Evolutionary conservation across 305 asterid genomes (phyloP), one percentile per base, ranked within the genome.

Genomic region (Withania somnifera): DNA sequence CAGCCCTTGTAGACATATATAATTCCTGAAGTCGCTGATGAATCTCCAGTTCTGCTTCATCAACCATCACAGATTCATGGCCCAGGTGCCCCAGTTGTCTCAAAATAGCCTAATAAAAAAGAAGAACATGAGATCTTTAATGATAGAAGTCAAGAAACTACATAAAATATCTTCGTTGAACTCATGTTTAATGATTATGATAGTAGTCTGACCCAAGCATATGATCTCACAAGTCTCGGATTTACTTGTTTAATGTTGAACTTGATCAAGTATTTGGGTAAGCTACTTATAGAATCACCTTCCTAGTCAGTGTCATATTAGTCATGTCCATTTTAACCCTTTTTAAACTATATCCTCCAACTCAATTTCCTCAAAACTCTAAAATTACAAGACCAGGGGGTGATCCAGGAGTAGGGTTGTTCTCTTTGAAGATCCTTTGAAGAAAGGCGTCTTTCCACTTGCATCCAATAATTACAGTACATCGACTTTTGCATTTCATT

Each of bases 41-140:
- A 85, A 88, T 91, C 82, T 93, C 93, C 69, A 89, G 77, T 76
- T 93, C 99, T 22, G 84, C 90, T 75, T 95, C 97, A 56, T 94
- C 97, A 51, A 93, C 86, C 94, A 88, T 89, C 50, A 92, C 85
- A 32, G 91, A 92, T 81, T 91, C 97, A 87, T 92, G 95, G 32
- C 98, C 99, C 86, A 95, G 87, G 71, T 93, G 98, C 73, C 97
- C 97, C 73, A 95, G 88, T 64, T 94, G 97, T 83, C 97, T 90
- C 69, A 95, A 90, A 76, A 95, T 91, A 24, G 96, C 89, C 99
- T 95, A 93, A 71, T 81, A 80, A 77, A 69, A 36, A 71, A 80
- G 61, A 7, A 47, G 3, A 50, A 75, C 30, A 75, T 24, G 61
- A 75, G 80, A 20, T 50, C 45, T 47, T 50, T 15, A 61, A 75